Percentiles rank a stretch among this genome's conserved stretches.
phyloP scores from a whole-genome alignment of 1,284 basidiomycete genomes.

The Vanrija pseudolonga region DNA sequence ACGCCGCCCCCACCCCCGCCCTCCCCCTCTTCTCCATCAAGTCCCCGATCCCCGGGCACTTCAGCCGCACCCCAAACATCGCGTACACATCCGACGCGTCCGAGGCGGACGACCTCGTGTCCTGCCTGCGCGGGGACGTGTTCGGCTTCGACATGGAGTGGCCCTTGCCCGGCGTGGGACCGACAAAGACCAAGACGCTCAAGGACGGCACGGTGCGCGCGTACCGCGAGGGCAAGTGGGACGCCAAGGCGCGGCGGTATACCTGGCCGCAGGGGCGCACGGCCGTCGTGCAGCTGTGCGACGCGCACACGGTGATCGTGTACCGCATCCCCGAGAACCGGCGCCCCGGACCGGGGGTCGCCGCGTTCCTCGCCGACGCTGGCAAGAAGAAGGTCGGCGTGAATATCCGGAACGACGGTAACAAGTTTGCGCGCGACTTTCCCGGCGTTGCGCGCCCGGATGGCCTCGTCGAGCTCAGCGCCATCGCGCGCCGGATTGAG shows the following conservation, averaged over 20 bases:
- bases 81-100: constrained; percentile 31
- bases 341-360: constrained; percentile 16
- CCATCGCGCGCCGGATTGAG: constrained; percentile 40
- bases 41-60: constrained; percentile 4
- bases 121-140: constrained; percentile 31
- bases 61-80: constrained; percentile 16
- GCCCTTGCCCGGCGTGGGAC: constrained; percentile 25
- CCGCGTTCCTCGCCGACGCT: constrained; percentile 35
- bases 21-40: constrained; percentile 28
- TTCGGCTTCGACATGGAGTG: constrained; percentile 46
- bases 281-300: constrained; percentile 47
- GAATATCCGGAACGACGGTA: constrained; percentile 40
- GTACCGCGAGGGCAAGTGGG: constrained; percentile 9
- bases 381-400: constrained; percentile 46
- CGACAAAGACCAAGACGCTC: not conserved
- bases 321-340: constrained; percentile 34
- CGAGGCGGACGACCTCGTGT: constrained; percentile 37
- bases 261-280: constrained; percentile 32
- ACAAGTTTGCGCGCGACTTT: constrained; percentile 46
- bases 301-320: constrained; percentile 42
- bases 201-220: not conserved
- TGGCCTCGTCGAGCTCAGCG: constrained; percentile 44
- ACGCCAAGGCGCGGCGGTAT: constrained; percentile 10
- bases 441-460: constrained; percentile 16
- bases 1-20: not conserved